Percentiles rank a stretch among this genome's conserved stretches.
Conservation (phyloP, 2,329 filamentous ascomycete species). For the Hymenoscyphus fructigenus region DNA sequence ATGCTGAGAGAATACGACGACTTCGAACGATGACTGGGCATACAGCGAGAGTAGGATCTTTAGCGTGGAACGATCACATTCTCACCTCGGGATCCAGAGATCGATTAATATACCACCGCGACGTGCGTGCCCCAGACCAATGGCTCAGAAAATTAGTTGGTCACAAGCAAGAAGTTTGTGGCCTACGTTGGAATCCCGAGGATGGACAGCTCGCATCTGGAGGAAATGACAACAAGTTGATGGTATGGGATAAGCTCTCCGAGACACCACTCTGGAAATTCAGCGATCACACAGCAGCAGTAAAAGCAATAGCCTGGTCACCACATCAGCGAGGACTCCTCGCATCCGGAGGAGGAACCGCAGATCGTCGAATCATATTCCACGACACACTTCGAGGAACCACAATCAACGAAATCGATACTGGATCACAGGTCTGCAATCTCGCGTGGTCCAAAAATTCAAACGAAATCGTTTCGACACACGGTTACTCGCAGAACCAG, state of each 20-base stretch:
- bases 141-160: constrained; percentile 84
- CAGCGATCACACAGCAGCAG: constrained; percentile 89
- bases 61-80: constrained; percentile 98
- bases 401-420: constrained; percentile 85
- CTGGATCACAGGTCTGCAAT: constrained; percentile 98
- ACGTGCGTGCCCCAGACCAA: constrained; percentile 89
- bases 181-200: constrained; percentile 94
- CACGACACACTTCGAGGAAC: constrained; percentile 90
- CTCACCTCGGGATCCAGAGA: constrained; percentile 93
- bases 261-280: constrained; percentile 92
- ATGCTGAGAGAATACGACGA: constrained; percentile 81
- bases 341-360: constrained; percentile 94
- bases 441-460: constrained; percentile 96
- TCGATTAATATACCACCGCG: constrained; percentile 89
- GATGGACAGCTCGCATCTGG: constrained; percentile 93
- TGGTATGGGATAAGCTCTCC: constrained; percentile 97
- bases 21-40: constrained; percentile 96
- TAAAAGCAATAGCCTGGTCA: constrained; percentile 98
- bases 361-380: constrained; percentile 94
- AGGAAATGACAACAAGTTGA: constrained; percentile 97
- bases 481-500: constrained; percentile 97
- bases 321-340: constrained; percentile 91
- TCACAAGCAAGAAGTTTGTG: constrained; percentile 98
- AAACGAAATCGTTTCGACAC: constrained; percentile 94
- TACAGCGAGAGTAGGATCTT: constrained; percentile 84